A percentile compares a stretch with the other conserved stretches of the same genome.
Conservation (phyloP, 306 rosid genomes). For the Delonix regia region DNA sequence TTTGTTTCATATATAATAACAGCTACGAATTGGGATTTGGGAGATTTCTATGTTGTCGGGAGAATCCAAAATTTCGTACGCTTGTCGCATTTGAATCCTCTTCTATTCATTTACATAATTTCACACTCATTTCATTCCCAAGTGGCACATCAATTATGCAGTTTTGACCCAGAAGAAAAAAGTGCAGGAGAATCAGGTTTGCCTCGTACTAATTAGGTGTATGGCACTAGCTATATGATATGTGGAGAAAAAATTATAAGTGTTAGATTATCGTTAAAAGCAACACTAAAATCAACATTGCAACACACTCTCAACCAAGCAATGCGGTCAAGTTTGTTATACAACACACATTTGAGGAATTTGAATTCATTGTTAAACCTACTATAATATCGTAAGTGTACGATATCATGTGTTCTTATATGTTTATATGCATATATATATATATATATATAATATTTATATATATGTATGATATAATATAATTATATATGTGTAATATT, state of each 20-base stretch:
- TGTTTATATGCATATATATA: too few relatives aligned
- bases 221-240: not conserved
- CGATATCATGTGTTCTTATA: too few relatives aligned
- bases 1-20: not conserved
- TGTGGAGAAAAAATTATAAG: not conserved
- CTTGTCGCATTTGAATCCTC: too few relatives aligned
- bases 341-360: not conserved
- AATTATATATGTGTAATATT: too few relatives aligned
- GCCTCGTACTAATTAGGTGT: not conserved
- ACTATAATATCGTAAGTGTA: too few relatives aligned
- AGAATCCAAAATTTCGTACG: too few relatives aligned
- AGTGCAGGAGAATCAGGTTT: not conserved
- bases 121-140: not conserved
- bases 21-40: too few relatives aligned
- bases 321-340: not conserved
- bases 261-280: not conserved
- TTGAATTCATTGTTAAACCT: too few relatives aligned
- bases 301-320: not conserved
- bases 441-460: too few relatives aligned
- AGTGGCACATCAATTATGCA: not conserved
- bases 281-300: not conserved
- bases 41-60: too few relatives aligned
- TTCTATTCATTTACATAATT: not conserved
- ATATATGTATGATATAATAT: too few relatives aligned
- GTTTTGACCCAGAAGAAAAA: not conserved